Percentiles rank a stretch among this genome's conserved stretches.
Evolutionary conservation across 1,284 basidiomycete genomes (phyloP).

Genomic region (Microbotryum silenes-acaulis): DNA sequence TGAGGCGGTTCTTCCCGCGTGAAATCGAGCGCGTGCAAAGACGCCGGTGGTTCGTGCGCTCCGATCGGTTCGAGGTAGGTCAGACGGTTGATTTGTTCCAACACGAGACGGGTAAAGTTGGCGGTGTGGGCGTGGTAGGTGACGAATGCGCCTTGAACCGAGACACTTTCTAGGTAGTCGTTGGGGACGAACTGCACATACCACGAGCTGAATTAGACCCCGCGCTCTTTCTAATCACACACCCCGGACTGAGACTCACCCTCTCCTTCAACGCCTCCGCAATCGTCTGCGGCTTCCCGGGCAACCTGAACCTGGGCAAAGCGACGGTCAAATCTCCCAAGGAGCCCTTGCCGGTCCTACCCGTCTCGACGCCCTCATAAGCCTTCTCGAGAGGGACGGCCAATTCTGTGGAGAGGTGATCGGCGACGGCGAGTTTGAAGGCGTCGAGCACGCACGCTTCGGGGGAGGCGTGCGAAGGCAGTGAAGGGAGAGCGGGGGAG

Average conservation of each 20-base stretch:
- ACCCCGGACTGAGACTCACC: conserved; percentile 47
- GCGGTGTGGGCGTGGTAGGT: conserved; percentile 67
- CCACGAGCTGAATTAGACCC: too few relatives aligned
- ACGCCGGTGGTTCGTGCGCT: conserved; percentile 18
- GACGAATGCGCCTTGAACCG: conserved; percentile 69
- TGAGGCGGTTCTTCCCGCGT: conserved; percentile 33
- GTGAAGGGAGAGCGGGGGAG: conserved; percentile 37
- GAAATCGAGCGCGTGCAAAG: conserved; percentile 16
- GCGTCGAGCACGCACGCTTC: conserved; percentile 66
- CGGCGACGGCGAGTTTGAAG: conserved; percentile 77
- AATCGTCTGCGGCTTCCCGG: conserved; percentile 71
- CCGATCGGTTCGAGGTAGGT: conserved; percentile 47
- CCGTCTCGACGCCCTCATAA: conserved; percentile 76
- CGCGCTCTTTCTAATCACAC: too few relatives aligned
- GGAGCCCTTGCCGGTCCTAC: conserved; percentile 67
- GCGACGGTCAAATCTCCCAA: conserved; percentile 76
- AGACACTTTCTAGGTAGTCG: conserved; percentile 53
- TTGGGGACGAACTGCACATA: conserved; percentile 44
- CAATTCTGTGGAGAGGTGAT: conserved; percentile 62
- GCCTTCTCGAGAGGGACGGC: conserved; percentile 57
- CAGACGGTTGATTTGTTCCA: conserved; percentile 70
- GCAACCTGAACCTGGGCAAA: conserved; percentile 78
- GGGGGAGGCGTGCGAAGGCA: conserved; percentile 51
- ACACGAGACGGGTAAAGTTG: conserved; percentile 65
- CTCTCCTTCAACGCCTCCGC: conserved; percentile 64